Evolutionary conservation across 495 filamentous ascomycete genomes (phyloP), one percentile per base, ranked within the genome.

Genomic region (Hyaloscypha variabilis): DNA sequence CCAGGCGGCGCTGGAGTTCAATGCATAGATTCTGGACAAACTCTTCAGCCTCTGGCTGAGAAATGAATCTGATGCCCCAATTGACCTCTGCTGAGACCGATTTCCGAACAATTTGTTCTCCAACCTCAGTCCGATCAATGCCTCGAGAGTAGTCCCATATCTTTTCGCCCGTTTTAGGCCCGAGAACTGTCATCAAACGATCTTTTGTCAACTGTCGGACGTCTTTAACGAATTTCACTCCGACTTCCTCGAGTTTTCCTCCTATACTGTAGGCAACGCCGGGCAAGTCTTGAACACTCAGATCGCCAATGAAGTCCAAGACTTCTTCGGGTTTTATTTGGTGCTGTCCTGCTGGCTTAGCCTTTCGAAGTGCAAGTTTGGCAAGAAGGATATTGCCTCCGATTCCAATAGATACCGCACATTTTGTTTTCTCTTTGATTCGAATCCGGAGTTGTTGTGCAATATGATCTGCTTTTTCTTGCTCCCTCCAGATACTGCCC

Each of bases 61-160:
- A 95, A 61, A 91, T 87, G 70, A 99, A 99, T 30, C 95, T 88
- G 59, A 99, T 95, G 2, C 95, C 95, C 96, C 96, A 99, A 70
- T 97, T 99, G 64, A 99, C 92, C 66, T 98, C 94, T 0, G 94
- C 94, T 1, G 94, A 97, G 14, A 98, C 91, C 0, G 94, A 97
- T 72, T 97, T 97, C 36, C 95, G 85, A 17, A 82, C 77, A 8
- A 79, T 79, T 72, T 93, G 89, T 53, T 93, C 90, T 34, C 95
- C 95, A 29, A 98, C 92, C 75, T 96, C 94, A 0, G 87, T 81
- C 51, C 83, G 81, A 75, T 99, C 96, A 60, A 98, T 92, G 1
- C 95, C 95, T 17, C 93, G 87, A 29, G 94, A 84, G 71, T 96
- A 97, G 60, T 97, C 91, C 85, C 87, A 97, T 8, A 99, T 82